Evolutionary conservation across 2,329 filamentous ascomycete species (phyloP), one percentile per base, ranked within the genome.

Genomic region (Alternaria tenuissima): DNA sequence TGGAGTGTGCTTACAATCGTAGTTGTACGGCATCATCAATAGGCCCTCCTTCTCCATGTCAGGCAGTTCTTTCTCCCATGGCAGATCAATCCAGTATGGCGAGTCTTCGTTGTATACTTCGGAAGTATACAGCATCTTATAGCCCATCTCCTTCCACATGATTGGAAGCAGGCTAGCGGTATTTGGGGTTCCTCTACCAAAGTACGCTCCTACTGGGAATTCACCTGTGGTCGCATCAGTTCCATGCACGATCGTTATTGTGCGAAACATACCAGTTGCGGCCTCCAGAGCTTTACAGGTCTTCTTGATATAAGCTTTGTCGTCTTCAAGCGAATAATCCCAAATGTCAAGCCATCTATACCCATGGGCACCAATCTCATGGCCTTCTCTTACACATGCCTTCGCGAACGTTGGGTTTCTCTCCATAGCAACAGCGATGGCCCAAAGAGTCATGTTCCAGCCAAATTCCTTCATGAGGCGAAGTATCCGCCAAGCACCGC

Each of bases 31-130:
- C 16, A 86, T 74, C 81, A 86, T 86, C 3, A 87, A 72, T 59
- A 82, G 79, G n/a, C 84, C 84, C 61, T 85, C 81, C 1, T 73
- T 86, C 82, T 67, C 83, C 78, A 79, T 69, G 18, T 75, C 69
- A 1, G 73, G 64, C 8, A 75, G 72, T 7, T 79, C 71, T 6
- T 78, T 75, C 73, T 87, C 85, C 46, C 78, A 75, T 0, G 84
- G 83, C 4, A 86, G 74, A 68, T 86, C 84, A 7, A 83, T 77
- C 84, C 84, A 86, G 70, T 86, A 86, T 1, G 85, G 85, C 16
- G 86, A 76, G 61, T 87, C 85, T 64, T 86, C 85, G 22, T 84
- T 83, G 60, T 86, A 87, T 0, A 80, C 81, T 63, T 87, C 85
- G 4, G 77, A 79, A 20, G 79, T 79, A 76, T 83, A 87, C 0